These are phyloP conservation scores for Aphanomyces invadans DNA, from an alignment of 352 stramenopile species.

Conservation along the genomic window DNA sequence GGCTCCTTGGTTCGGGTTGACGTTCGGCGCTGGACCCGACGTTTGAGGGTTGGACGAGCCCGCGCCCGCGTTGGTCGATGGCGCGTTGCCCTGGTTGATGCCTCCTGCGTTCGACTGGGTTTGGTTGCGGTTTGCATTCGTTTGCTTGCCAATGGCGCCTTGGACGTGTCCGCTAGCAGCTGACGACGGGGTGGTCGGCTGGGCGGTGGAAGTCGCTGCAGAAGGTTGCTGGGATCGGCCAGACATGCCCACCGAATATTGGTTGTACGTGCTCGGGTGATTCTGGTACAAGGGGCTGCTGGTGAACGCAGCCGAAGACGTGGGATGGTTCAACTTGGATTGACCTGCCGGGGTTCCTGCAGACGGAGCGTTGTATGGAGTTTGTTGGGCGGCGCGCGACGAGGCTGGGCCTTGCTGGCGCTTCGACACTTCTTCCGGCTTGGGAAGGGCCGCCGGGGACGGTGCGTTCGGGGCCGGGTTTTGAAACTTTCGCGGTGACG, in stretches of 20 bases:
- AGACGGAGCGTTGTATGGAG: background rate
- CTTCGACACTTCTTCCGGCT: conserved; percentile 73
- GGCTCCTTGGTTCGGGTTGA: conserved; percentile 36
- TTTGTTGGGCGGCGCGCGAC: background rate
- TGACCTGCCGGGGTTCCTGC: background rate
- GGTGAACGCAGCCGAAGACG: conserved; percentile 47
- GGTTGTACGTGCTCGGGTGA: conserved; percentile 68
- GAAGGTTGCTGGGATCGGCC: conserved; percentile 21
- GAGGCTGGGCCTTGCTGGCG: background rate
- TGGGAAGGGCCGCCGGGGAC: conserved; percentile 76
- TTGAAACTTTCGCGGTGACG: conserved; percentile 18
- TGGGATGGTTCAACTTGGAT: conserved; percentile 50
- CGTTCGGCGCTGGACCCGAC: no score
- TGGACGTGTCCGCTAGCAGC: background rate
- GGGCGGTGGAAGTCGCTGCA: background rate
- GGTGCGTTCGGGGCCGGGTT: conserved; percentile 61
- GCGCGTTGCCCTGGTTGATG: conserved; percentile 30
- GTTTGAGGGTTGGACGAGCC: no score
- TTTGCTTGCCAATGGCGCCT: conserved; percentile 20
- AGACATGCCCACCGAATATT: conserved; percentile 77
- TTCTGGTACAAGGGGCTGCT: conserved; percentile 61
- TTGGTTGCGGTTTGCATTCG: conserved; percentile 1
- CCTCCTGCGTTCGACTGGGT: conserved; percentile 25
- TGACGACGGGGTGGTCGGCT: background rate
- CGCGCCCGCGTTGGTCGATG: conserved; percentile 26